Evolutionary conservation across 805 yeast species (phyloP).

Genomic region (Saccharomycopsis fibuligera): DNA sequence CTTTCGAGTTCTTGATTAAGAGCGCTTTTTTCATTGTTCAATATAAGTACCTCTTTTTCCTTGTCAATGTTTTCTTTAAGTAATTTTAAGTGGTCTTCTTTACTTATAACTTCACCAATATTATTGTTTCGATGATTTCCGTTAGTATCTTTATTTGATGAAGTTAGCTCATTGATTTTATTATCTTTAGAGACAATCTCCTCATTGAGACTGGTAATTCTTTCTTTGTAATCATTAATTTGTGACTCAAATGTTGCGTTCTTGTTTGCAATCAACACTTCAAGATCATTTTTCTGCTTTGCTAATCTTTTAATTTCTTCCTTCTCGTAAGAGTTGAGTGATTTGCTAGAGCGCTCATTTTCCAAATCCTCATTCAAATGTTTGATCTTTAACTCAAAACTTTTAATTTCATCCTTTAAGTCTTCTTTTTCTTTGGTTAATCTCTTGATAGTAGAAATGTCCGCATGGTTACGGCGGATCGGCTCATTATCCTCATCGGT

Average conservation of each 20-base stretch:
- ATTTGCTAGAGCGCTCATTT: constrained; percentile 25
- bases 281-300: constrained; percentile 30
- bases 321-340: constrained; percentile 27
- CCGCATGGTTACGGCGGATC: constrained; percentile 11
- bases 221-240: constrained; percentile 23
- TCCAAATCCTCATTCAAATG: constrained; percentile 34
- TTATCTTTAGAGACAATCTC: constrained; percentile 24
- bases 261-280: constrained; percentile 26
- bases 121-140: neutral
- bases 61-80: constrained; percentile 32
- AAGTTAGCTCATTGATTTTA: constrained; percentile 26
- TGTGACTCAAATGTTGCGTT: constrained; percentile 22
- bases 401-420: constrained; percentile 30
- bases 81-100: constrained; percentile 28
- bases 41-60: constrained; percentile 34
- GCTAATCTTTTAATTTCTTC: constrained; percentile 36
- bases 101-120: neutral
- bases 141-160: neutral
- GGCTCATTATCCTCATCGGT: constrained; percentile 2
- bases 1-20: constrained; percentile 32
- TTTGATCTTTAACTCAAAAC: constrained; percentile 32
- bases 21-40: constrained; percentile 35
- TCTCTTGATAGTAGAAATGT: constrained; percentile 23
- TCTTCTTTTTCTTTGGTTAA: constrained; percentile 29
- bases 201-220: constrained; percentile 24